Conservation (phyloP, 441 rosid species). For the Arabidopsis hybrid region DNA sequence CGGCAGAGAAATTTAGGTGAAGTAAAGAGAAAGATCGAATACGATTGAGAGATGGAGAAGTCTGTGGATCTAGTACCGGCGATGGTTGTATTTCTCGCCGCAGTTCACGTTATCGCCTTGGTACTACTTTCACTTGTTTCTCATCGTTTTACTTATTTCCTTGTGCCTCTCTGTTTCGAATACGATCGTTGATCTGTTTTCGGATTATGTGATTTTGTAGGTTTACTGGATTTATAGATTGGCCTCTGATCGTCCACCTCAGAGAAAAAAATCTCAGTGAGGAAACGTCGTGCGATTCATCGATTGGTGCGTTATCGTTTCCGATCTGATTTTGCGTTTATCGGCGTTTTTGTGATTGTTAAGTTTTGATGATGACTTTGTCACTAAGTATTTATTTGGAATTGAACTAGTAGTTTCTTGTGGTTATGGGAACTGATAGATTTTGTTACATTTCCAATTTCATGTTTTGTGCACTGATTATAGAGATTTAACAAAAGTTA, state of each 20-base stretch:
- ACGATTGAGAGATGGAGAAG: constrained; percentile 40
- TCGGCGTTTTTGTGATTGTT: background rate
- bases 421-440: no score
- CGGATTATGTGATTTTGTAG: constrained; percentile 37
- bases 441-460: constrained; percentile 3
- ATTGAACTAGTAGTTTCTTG: background rate
- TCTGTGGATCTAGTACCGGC: constrained; percentile 66
- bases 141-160: background rate
- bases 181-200: constrained; percentile 27
- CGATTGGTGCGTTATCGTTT: background rate
- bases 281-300: constrained; percentile 19
- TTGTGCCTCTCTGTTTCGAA: constrained; percentile 17
- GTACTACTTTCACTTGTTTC: constrained; percentile 48
- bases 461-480: background rate
- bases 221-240: constrained; percentile 90
- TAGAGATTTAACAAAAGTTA: background rate
- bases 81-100: constrained; percentile 68
- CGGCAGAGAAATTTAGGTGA: constrained; percentile 29
- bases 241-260: constrained; percentile 82
- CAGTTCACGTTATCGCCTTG: constrained; percentile 85
- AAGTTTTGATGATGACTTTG: background rate
- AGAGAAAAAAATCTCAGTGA: constrained; percentile 75
- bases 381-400: no score
- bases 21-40: background rate
- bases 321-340: constrained; percentile 3